These are phyloP conservation scores for Rhodotorula sp. DNA, from an alignment of 1,284 basidiomycete species.

Conservation along the genomic window DNA sequence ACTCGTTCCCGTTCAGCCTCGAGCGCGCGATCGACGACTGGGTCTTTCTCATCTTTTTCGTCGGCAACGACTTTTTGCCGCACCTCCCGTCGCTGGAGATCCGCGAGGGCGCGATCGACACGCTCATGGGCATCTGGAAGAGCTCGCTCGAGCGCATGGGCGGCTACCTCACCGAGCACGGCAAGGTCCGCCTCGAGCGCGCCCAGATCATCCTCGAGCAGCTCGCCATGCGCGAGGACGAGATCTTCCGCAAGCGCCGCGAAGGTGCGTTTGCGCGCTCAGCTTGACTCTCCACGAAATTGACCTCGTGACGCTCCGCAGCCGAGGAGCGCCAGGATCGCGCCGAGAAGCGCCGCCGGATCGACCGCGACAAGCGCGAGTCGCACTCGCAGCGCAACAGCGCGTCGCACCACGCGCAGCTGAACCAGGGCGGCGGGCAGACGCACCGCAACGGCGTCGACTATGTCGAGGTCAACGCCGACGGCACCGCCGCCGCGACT, in stretches of 20 bases:
- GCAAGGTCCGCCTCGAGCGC: conserved; percentile 78
- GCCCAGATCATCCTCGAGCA: conserved; percentile 95
- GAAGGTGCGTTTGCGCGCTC: conserved; percentile 67
- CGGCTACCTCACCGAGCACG: conserved; percentile 93
- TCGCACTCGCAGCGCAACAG: not conserved
- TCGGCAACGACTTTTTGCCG: conserved; percentile 99
- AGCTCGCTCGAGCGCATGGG: conserved; percentile 89
- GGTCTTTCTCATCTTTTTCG: conserved; percentile 99
- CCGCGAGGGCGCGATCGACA: conserved; percentile 98
- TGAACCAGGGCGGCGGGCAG: conserved; percentile 9
- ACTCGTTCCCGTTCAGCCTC: conserved; percentile 86
- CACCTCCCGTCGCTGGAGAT: conserved; percentile 98
- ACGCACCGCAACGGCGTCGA: conserved; percentile 35
- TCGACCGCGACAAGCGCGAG: conserved; percentile 63
- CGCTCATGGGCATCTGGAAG: conserved; percentile 93
- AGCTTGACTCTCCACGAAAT: not conserved
- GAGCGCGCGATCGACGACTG: conserved; percentile 99
- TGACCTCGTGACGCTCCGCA: conserved; percentile 47
- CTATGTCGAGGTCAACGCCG: conserved; percentile 38
- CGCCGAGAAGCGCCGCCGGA: conserved; percentile 71
- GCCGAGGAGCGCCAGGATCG: conserved; percentile 91
- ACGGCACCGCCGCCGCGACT: conserved; percentile 13
- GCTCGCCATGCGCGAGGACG: conserved; percentile 86
- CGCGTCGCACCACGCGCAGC: conserved; percentile 22
- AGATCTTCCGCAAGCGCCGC: conserved; percentile 88